Evolutionary conservation across 2,329 filamentous ascomycete genomes (phyloP).

Genomic region (Orbilia javanica): DNA sequence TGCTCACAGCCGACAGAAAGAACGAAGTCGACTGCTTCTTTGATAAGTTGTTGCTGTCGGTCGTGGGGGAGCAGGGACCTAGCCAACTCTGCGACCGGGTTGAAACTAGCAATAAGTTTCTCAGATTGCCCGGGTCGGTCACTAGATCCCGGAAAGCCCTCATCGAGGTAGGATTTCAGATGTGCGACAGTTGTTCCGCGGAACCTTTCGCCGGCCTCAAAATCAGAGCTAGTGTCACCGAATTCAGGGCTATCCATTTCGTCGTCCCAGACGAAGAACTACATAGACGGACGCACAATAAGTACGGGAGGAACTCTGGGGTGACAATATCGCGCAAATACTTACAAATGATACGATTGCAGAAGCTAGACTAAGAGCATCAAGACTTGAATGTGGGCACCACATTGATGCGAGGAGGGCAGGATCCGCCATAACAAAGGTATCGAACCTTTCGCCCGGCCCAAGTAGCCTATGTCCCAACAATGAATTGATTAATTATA

Average conservation of each 20-base stretch:
- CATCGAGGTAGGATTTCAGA: slow-evolving; percentile 36
- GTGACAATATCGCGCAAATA: neutral
- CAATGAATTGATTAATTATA: too few species aligned
- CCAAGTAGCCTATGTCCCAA: neutral
- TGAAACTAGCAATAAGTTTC: slow-evolving; percentile 51
- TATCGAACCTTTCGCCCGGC: slow-evolving; percentile 29
- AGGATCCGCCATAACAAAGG: slow-evolving; percentile 24
- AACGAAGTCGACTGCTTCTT: slow-evolving; percentile 41
- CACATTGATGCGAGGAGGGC: slow-evolving; percentile 29
- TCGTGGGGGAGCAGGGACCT: slow-evolving; percentile 35
- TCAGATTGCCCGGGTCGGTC: slow-evolving; percentile 26
- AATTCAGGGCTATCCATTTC: slow-evolving; percentile 53
- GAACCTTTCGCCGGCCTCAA: slow-evolving; percentile 46
- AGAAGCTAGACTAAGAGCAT: slow-evolving; percentile 35
- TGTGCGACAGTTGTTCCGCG: slow-evolving; percentile 29
- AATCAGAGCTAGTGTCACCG: slow-evolving; percentile 7
- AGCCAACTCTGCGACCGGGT: slow-evolving; percentile 38
- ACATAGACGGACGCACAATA: too few species aligned
- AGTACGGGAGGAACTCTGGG: too few species aligned
- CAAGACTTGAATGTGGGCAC: slow-evolving; percentile 47
- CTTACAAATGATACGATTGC: slow-evolving; percentile 46
- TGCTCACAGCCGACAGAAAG: slow-evolving; percentile 43
- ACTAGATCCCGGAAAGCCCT: neutral
- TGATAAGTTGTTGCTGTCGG: slow-evolving; percentile 29
- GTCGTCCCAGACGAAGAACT: slow-evolving; percentile 58